Conservation (phyloP, 2,329 filamentous ascomycete species). For the Colletotrichum destructivum region DNA sequence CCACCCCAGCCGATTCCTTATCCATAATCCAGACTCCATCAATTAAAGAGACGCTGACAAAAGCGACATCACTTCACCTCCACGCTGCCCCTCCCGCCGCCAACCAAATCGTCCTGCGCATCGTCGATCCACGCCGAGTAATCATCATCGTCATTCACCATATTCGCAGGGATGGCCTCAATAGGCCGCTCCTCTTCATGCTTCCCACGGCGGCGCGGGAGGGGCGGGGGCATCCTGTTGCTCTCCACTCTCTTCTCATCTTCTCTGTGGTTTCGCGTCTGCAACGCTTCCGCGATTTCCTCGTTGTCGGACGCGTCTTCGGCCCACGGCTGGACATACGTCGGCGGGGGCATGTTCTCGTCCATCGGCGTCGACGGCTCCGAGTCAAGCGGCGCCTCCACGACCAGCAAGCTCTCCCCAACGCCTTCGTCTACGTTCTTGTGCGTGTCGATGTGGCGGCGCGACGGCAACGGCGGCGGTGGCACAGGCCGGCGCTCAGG, state of each 20-base stretch:
- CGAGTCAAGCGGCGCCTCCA: conserved; percentile 76
- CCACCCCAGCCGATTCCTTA: neutral
- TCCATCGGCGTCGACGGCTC: conserved; percentile 67
- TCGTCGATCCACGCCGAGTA: conserved; percentile 57
- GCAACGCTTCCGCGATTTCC: neutral
- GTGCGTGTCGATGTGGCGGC: conserved; percentile 55
- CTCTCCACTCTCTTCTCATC: conserved; percentile 26
- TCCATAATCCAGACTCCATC: conserved; percentile 10
- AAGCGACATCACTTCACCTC: conserved; percentile 7
- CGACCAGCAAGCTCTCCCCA: conserved; percentile 72
- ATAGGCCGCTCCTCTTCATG: conserved; percentile 33
- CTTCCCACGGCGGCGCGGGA: conserved; percentile 29
- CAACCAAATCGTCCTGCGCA: conserved; percentile 20
- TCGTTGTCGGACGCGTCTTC: conserved; percentile 31
- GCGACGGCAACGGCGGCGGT: conserved; percentile 65
- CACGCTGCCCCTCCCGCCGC: conserved; percentile 3
- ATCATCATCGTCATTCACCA: conserved; percentile 52
- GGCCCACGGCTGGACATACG: conserved; percentile 37
- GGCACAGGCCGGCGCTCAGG: conserved; percentile 51
- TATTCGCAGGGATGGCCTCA: conserved; percentile 41
- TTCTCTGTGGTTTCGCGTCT: neutral
- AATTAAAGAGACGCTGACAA: neutral
- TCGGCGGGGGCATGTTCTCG: conserved; percentile 46
- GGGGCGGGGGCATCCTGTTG: conserved; percentile 25
- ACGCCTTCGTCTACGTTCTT: conserved; percentile 52